Conservation (phyloP, 2,329 filamentous ascomycete species). For the Alternaria triticina region DNA sequence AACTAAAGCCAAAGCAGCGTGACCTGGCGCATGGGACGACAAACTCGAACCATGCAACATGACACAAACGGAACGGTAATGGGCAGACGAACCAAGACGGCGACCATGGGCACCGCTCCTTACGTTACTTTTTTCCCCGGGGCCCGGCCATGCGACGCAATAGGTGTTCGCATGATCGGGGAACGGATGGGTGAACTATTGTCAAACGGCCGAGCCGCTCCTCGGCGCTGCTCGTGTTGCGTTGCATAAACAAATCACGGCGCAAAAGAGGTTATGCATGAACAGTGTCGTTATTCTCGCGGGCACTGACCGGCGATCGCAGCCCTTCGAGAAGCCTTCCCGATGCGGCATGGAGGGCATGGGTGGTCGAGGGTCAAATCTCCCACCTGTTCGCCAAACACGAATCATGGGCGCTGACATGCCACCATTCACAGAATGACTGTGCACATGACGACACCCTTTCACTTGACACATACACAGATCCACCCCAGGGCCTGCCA, state of each 20-base stretch:
- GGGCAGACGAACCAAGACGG: neutral
- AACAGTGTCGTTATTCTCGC: neutral
- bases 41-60: constrained; percentile 14
- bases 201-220: constrained; percentile 26
- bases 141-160: constrained; percentile 12
- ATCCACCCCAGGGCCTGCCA: neutral
- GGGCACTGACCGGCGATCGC: constrained; percentile 14
- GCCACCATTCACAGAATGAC: neutral
- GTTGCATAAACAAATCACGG: neutral
- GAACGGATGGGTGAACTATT: constrained; percentile 34
- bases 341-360: constrained; percentile 11
- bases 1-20: constrained; percentile 9
- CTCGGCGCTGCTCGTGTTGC: neutral
- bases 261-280: constrained; percentile 4
- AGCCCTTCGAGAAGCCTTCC: constrained; percentile 32
- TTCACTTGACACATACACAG: constrained; percentile 20
- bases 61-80: constrained; percentile 16
- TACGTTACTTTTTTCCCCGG: constrained; percentile 15
- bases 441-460: constrained; percentile 16
- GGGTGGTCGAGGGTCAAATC: neutral
- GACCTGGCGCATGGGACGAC: constrained; percentile 16
- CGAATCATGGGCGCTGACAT: constrained; percentile 15
- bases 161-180: constrained; percentile 15
- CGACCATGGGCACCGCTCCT: constrained; percentile 1
- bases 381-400: constrained; percentile 31